A percentile compares a stretch with the other conserved stretches of the same genome.
Conservation (phyloP, 805 yeast genomes). For the Ogataea chonburiensis region DNA sequence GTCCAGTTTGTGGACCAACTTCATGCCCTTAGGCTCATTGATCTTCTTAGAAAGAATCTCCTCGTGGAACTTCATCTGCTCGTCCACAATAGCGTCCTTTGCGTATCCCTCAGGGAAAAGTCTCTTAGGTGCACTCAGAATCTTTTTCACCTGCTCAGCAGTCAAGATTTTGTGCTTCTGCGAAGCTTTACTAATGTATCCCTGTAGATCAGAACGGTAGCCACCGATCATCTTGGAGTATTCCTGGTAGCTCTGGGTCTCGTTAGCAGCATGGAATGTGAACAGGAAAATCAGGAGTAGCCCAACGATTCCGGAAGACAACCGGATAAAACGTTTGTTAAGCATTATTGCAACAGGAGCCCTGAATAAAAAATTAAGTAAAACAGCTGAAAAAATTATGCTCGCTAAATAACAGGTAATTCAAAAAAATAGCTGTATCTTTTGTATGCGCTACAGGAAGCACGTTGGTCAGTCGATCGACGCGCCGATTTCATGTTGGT, state of each 20-base stretch:
- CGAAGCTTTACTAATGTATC: constrained; percentile 9
- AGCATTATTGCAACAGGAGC: constrained; percentile 3
- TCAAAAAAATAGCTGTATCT: constrained; percentile 3
- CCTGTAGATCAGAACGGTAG: constrained; percentile 16
- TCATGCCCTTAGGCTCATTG: constrained; percentile 45
- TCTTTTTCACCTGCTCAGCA: constrained; percentile 16
- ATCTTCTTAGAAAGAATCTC: constrained; percentile 37
- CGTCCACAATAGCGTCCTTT: constrained; percentile 32
- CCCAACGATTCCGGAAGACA: constrained; percentile 15
- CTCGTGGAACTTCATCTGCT: constrained; percentile 40
- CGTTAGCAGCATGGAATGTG: constrained; percentile 13
- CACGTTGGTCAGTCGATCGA: too few species aligned
- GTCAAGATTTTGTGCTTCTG: constrained; percentile 8
- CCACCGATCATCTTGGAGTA: constrained; percentile 12
- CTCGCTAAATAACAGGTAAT: constrained; percentile 4
- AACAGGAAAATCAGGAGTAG: constrained; percentile 12
- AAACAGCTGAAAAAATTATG: not conserved
- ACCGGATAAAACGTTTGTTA: constrained; percentile 22
- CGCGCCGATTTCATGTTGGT: too few species aligned
- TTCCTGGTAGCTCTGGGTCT: constrained; percentile 13
- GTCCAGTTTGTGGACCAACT: constrained; percentile 24
- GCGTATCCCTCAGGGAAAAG: constrained; percentile 18
- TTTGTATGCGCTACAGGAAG: too few species aligned
- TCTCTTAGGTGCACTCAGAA: constrained; percentile 16
- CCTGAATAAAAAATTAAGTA: too few species aligned